Evolutionary conservation across 2,329 filamentous ascomycete genomes (phyloP), one percentile per base, ranked within the genome.

Genomic region (Trichoderma sp.): DNA sequence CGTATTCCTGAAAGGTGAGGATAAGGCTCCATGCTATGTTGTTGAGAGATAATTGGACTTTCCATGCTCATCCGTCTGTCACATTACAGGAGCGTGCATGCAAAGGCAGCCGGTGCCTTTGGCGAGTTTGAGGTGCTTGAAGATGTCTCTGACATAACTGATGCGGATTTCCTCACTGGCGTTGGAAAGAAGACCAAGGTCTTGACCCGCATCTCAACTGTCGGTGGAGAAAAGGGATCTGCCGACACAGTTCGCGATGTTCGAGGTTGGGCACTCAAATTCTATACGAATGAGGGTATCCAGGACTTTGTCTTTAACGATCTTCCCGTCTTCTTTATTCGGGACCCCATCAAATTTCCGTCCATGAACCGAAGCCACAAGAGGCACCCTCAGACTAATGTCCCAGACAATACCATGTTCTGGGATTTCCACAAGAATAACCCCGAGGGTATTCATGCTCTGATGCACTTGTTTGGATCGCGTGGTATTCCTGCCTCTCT

Each of bases 341-440:
- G 91, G 53, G 91, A 93, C 74, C 90, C 91, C 2, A 85, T 86
- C 75, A 92, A 93, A 78, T 93, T 92, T 80, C 91, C 91, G 47
- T 81, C 89, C 75, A 90, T 93, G 79, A 92, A 92, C 71, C 90
- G 92, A 81, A 91, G 90, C 8, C 91, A 94, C 79, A 93, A 93
- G 84, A 86, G 90, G 62, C 85, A 93, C 79, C 91, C 91, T 1
- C 85, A 88, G 72, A 92, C 89, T 37, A 90, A 93, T 78, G 80
- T 92, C 62, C 89, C 87, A 59, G 88, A 92, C 78, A 88, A 89
- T 16, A 91, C 88, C 62, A 88, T 88, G 81, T 67, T 67, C 35
- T 67, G 63, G 55, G 75, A 77, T 43, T 79, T 75, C 69, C 86
- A 85, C 47, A 85, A 83, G 43, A 87, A 83, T n/a, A 85, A 90